phyloP scores from a whole-genome alignment of 208 protist genomes.

The Trypanosoma vivax region DNA sequence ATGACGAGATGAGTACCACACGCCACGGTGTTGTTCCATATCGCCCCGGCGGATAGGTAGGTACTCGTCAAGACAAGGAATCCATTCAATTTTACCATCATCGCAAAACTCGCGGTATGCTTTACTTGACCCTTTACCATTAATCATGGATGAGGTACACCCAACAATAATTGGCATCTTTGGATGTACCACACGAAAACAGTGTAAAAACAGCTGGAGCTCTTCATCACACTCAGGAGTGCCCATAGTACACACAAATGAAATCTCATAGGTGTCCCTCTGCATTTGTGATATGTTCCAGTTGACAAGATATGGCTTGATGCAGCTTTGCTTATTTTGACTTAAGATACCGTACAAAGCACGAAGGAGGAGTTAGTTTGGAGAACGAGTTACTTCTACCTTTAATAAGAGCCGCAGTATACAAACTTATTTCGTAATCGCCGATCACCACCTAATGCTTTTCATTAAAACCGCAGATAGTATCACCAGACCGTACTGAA shows the following conservation, averaged over 20 bases:
- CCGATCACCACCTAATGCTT: too few species aligned
- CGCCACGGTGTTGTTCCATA: slow-evolving; percentile 62
- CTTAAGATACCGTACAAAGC: too few species aligned
- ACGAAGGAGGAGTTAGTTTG: too few species aligned
- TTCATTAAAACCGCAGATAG: too few species aligned
- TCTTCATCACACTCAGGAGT: slow-evolving; percentile 76
- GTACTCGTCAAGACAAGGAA: slow-evolving; percentile 66
- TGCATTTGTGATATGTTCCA: too few species aligned
- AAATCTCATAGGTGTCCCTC: too few species aligned
- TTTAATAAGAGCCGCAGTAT: too few species aligned
- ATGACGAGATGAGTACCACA: slow-evolving; percentile 68
- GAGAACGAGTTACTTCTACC: too few species aligned
- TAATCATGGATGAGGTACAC: slow-evolving; percentile 37
- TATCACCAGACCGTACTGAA: too few species aligned
- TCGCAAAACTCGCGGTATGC: slow-evolving; percentile 7
- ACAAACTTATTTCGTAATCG: too few species aligned
- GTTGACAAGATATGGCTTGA: too few species aligned
- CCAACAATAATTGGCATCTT: slow-evolving; percentile 47
- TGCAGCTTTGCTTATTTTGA: too few species aligned
- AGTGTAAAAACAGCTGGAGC: slow-evolving; percentile 56
- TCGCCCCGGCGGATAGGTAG: slow-evolving; percentile 32
- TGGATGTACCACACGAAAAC: slow-evolving; percentile 54
- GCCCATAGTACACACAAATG: slow-evolving; percentile 71
- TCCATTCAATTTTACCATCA: slow-evolving; percentile 44
- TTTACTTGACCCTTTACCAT: background rate